Base-by-base conservation (phyloP, 495 filamentous ascomycete genomes). In the Trypethelium eluteriae region DNA sequence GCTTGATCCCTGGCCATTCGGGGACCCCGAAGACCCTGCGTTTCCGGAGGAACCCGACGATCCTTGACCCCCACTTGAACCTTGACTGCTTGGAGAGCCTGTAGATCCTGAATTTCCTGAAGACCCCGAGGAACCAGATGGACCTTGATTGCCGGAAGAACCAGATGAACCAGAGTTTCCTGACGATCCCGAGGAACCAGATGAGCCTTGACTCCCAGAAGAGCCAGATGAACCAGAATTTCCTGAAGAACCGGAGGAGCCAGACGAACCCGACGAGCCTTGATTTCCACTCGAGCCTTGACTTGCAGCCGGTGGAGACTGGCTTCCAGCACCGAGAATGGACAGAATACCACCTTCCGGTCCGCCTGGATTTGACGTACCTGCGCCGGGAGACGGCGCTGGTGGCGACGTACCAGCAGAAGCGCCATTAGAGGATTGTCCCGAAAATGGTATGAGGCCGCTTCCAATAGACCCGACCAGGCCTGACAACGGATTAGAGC, bases 151-250 rank as follows among this genome's bases (percentile, higher is more conserved):
- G 7, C 41, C 41, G 14, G 7, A 7, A 14, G 41, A 44, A 44
- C 41, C 41, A 9, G 11, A 7, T 2, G 53, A 59, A 18, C 53
- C 53, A 7, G n/a, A 36, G 36, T 32, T 59, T 59, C 53, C 53
- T 7, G 5, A 11, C 6, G 53, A 59, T 7, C 53, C 53, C 32
- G 53, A 59, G 6, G 53, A 59, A 18, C 53, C 53, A 5, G 53
- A 59, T 3, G 53, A 59, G 53, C 53, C 53, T 35, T 18, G 36
- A 7, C 25, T 35, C 7, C 53, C 53, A 4, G 34, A 32, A 49
- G 63, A 47, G 49, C 64, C 34, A 39, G 67, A 49, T 62, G 61
- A 63, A 3, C 63, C 47, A 5, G 64, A 49, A 4, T 39, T 18
- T 25, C 44, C 39, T 18, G 53, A 59, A 7, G 11, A 7, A 7